These are phyloP conservation scores for Linnemannia schmuckeri DNA, from an alignment of 192 early-diverging fungal genomes.

Conservation along the genomic window DNA sequence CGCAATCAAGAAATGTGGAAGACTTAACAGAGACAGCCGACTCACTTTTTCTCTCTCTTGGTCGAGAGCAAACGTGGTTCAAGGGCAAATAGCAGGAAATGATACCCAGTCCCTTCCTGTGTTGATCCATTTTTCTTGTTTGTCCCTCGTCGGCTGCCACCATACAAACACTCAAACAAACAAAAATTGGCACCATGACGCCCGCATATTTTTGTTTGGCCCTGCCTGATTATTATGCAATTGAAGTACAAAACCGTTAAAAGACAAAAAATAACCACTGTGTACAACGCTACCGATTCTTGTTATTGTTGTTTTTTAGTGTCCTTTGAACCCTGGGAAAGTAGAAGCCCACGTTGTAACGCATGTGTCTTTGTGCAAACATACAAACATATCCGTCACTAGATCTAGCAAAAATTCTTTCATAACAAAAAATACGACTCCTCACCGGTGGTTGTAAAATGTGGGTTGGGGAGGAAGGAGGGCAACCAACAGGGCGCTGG, in stretches of 20 bases:
- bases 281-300: neutral
- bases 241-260: neutral
- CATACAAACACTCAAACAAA: neutral
- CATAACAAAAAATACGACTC: neutral
- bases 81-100: neutral
- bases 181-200: neutral
- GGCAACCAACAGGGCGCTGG: neutral
- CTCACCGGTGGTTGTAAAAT: neutral
- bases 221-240: neutral
- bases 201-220: neutral
- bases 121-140: neutral
- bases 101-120: neutral
- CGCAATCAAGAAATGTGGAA: neutral
- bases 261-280: neutral
- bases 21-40: neutral
- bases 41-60: neutral
- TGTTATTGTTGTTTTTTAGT: neutral
- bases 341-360: neutral
- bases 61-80: slow-evolving; percentile 9
- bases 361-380: neutral
- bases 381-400: neutral
- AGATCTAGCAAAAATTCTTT: neutral
- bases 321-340: slow-evolving; percentile 6
- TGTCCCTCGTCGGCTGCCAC: neutral
- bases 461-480: neutral